phyloP scores from a whole-genome alignment of 192 early-diverging fungal genomes.

The Umbelopsis sp. region DNA sequence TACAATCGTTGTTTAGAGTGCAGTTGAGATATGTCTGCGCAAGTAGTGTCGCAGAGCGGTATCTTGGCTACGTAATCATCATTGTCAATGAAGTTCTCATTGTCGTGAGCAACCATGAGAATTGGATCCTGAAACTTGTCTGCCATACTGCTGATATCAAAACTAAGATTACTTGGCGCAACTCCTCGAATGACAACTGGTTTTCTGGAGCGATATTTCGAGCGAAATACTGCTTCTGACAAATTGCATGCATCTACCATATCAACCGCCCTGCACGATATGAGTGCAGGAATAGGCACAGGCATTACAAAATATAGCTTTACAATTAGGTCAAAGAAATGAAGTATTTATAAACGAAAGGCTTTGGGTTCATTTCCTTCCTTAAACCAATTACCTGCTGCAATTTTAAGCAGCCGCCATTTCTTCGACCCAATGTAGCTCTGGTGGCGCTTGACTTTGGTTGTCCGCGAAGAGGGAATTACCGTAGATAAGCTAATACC shows the following conservation, averaged over 20 bases:
- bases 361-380: no score
- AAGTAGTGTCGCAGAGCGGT: background rate
- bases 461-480: background rate
- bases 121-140: background rate
- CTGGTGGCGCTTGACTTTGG: slow-evolving; percentile 7
- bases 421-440: background rate
- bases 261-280: background rate
- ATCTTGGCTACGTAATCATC: slow-evolving; percentile 38
- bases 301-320: background rate
- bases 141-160: background rate
- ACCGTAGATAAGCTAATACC: no score
- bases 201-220: slow-evolving; percentile 17
- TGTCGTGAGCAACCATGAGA: slow-evolving; percentile 47
- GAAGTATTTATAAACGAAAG: background rate
- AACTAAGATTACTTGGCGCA: background rate
- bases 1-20: slow-evolving; percentile 32
- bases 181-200: slow-evolving; percentile 9
- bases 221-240: slow-evolving; percentile 6
- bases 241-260: background rate
- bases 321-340: background rate
- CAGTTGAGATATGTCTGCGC: background rate
- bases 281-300: background rate
- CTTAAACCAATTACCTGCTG: no score
- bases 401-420: background rate
- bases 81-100: slow-evolving; percentile 48